Evolutionary conservation across 2,329 filamentous ascomycete species (phyloP), one percentile per base, ranked within the genome.

Genomic region (Phaeosphaeria sp.): DNA sequence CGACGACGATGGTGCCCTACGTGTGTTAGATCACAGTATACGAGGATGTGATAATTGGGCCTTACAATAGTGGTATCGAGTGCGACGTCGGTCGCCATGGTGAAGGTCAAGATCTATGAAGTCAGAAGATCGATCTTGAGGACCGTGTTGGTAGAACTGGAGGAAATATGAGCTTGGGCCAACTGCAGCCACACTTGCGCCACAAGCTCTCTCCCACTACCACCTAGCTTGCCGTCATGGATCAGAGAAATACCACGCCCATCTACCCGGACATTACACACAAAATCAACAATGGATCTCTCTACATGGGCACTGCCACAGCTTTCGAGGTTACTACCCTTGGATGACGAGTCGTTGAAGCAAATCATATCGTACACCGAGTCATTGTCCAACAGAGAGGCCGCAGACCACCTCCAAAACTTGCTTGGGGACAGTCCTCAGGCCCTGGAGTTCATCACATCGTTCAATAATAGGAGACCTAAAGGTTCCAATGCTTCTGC

Each of bases 61-160:
- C 77, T 55, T 82, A 91, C 93, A 89, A 97, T 92, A 54, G 90
- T 89, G 56, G 94, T 97, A 67, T 96, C 91, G 51, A 97, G 85
- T 10, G 88, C 81, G 58, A 97, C 86, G 68, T 91, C 88, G 58
- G 90, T 93, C 52, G 73, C 57, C 73, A 75, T 76, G 46, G 47
- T 62, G 62, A 33, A 49, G 9, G 23, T 52, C 36, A 23, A 36
- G 47, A 20, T 39, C 25, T 13, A 22, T 6, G 41, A 46, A 46
- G 41, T 30, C 46, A 4, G n/a, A 18, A 20, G 10, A n/a, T 33
- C 39, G 22, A 23, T 4, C 17, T 54, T 36, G 64, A 67, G 66
- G 61, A 68, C 62, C 60, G 56, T 66, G 64, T 55, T 67, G 63
- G 64, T 55, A 59, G 50, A 23, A 20, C 15, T 18, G 20, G 41